Evolutionary conservation across 208 protist genomes (phyloP), one percentile per base, ranked within the genome.

Genomic region (Leishmania martiniquensis): DNA sequence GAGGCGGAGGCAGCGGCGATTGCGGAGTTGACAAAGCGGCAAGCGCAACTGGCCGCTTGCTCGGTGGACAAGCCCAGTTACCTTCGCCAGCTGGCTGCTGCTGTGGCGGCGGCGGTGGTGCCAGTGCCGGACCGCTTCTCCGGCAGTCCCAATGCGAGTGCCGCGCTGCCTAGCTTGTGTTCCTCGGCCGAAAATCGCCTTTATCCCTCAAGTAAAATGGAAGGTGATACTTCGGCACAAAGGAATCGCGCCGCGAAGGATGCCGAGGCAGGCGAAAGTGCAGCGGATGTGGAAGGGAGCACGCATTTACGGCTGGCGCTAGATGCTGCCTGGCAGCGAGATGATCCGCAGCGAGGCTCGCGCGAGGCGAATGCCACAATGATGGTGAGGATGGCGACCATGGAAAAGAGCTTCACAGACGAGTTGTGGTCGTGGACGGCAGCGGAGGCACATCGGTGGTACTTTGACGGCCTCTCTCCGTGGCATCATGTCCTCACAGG

Each of bases 381-480:
- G n/a, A 45, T 54, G 15, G 2, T 55, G 49, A 66, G 44, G 17
- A 42, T 1, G 20, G 71, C 25, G 63, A 32, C 6, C 1, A 73
- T 22, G 13, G 69, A 6, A 29, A 39, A 66, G 44, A 69, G 77
- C 52, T 65, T 32, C 72, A 75, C 70, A 13, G 47, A 54, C 17
- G 63, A 51, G 13, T 57, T 85, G 42, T 81, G 75, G 75, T 55
- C 72, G 65, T 81, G 81, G 76, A 70, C 76, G 12, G 57, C 76
- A 5, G 72, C 76, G 12, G 75, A 80, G 47, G 57, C 81, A 66
- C 76, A 85, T 49, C 76, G 76, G 0, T 77, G 75, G 81, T 85
- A 80, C 67, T 75, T 85, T n/a, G 76, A 80, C 47, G 42, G 34
- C 7, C 37, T 85, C 29, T 12, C 37, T 15, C 39, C 65, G 4